phyloP scores from a whole-genome alignment of 805 yeast species.

The Cyberlindnera bimundalis region DNA sequence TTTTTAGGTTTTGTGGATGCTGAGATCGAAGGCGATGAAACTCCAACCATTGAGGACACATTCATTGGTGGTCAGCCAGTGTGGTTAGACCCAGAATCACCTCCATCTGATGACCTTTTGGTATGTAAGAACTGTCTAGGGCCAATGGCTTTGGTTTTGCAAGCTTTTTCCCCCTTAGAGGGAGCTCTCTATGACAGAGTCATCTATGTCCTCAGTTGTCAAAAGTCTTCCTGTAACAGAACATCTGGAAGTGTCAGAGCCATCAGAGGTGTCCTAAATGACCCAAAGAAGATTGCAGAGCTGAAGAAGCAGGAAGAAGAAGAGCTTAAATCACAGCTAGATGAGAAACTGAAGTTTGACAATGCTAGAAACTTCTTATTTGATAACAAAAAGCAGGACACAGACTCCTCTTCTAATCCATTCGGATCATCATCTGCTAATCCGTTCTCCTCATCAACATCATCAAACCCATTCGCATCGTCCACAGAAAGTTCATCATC shows the following conservation, averaged over 20 bases:
- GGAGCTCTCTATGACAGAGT: conserved; percentile 73
- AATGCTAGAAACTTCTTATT: conserved; percentile 38
- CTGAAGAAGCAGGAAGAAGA: conserved; percentile 37
- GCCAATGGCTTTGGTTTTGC: conserved; percentile 65
- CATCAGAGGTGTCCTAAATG: conserved; percentile 70
- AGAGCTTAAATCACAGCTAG: conserved; percentile 39
- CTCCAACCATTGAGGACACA: conserved; percentile 56
- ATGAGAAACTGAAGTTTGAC: conserved; percentile 40
- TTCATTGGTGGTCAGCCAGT: conserved; percentile 78
- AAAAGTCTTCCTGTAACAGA: conserved; percentile 58
- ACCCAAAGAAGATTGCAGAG: conserved; percentile 43
- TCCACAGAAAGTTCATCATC: neutral
- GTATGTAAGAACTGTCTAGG: conserved; percentile 64
- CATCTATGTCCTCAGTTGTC: conserved; percentile 77
- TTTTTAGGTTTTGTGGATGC: conserved; percentile 65
- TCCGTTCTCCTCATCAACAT: conserved; percentile 4
- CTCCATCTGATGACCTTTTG: conserved; percentile 50
- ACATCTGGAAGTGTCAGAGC: conserved; percentile 70
- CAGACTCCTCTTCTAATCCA: conserved; percentile 30
- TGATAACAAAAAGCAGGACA: conserved; percentile 30
- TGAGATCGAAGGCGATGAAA: conserved; percentile 45
- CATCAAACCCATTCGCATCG: conserved; percentile 16
- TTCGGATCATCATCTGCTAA: conserved; percentile 7
- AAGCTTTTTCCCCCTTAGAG: conserved; percentile 78
- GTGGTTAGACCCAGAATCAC: conserved; percentile 62